Evolutionary conservation across 768 basidiomycete species (phyloP), one percentile per base, ranked within the genome.

Genomic region (Pleurotus citrinopileatus): DNA sequence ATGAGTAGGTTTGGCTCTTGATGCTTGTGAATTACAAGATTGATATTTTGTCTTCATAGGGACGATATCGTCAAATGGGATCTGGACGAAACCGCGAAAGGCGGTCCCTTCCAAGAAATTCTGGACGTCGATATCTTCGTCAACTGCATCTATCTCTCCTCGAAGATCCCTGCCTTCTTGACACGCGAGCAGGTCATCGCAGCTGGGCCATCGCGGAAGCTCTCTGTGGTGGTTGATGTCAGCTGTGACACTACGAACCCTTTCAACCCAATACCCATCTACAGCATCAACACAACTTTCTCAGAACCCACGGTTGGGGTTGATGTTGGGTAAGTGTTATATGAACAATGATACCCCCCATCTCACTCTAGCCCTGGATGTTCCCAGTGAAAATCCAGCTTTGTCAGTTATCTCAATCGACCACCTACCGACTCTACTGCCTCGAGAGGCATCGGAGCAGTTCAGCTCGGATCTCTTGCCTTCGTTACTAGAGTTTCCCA

Each of bases 181-280:
- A 85, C 85, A 3, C 67, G 72, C 23, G 82, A 89, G 38, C 82
- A 83, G 55, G 87, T 97, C 59, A 70, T 70, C n/a, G 76, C 77
- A 19, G 91, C 89, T 10, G 93, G 94, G 22, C 70, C 74, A 52
- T 61, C 71, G 15, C 79, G 97, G 56, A 76, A 78, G 54, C 70
- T 99, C 56, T 77, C 83, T 20, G 86, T 95, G 25, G 84, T 98
- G 43, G 97, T 98, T 22, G 97, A 99, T 62, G 97, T 99, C 62
- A 96, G 93, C 67, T 99, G 97, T 75, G 97, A 99, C 69, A 98
- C 96, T 20, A 98, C 94, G 52, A 99, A 99, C 70, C 95, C 97
- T 13, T 89, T 88, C 80, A 99, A 98, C 70, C 97, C 97, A 1
- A 89, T 98, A 60, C 97, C 97, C 7, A 87, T 99, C 57, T 99